Evolutionary conservation across 352 stramenopile genomes (phyloP), one percentile per base, ranked within the genome.

Genomic region (Phytopythium aichiense): DNA sequence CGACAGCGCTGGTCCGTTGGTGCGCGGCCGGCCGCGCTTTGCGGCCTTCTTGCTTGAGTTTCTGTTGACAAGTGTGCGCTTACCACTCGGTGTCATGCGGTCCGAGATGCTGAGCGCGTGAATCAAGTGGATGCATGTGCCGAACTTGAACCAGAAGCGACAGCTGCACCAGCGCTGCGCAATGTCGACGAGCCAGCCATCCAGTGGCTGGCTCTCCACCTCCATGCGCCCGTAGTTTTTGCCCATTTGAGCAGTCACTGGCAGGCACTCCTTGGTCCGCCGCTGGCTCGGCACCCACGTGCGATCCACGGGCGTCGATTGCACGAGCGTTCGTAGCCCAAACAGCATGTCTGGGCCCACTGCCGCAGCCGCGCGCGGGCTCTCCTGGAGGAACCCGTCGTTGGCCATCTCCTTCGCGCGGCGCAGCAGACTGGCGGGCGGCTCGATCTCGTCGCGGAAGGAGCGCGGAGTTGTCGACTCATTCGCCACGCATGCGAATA

Each of bases 381-480:
- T 49, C 13, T 49, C 42, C 1, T 7, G 1, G 42, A 49, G 42
- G 16, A 9, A 13, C 7, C n/a, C 42, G n/a, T 13, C 16, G 16
- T 20, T 25, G 6, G 12, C 42, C 16, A 49, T 8, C 42, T 49
- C 42, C 7, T 23, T 20, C 2, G 42, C 42, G 25, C 49, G 49
- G 22, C 30, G 11, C 25, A 37, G 49, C 18, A 55, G 25, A 22
- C n/a, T 55, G 13, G 48, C 5, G n/a, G 42, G 12, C 11, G 33
- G 30, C 7, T 38, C 40, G 5, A 66, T 38, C 46, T 6, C 37
- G 50, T 61, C 23, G 18, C n/a, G 40, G 52, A 33, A 11, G 23
- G 20, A 1, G 53, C 53, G n/a, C 45, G 60, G 48, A 40, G 52
- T 38, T 53, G 28, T 8, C 22, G 50, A 7, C 61, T 60, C 20